These are phyloP conservation scores for Jacaranda copaia DNA, from an alignment of 257 asterid genomes.

Conservation along the genomic window DNA sequence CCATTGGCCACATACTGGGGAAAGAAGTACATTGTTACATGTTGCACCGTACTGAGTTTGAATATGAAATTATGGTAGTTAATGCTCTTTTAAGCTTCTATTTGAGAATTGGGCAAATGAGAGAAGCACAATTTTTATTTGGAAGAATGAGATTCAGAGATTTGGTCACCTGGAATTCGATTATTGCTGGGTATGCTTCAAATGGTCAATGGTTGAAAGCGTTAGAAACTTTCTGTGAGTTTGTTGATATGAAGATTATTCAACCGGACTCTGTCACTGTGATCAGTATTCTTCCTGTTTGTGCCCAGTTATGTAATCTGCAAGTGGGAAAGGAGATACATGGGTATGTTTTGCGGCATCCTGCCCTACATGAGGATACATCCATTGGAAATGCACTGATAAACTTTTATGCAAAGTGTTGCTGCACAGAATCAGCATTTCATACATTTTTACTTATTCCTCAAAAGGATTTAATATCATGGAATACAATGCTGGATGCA, in stretches of 20 bases:
- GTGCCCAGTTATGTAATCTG: conserved; percentile 56
- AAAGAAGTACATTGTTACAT: conserved; percentile 72
- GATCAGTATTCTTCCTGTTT: conserved; percentile 76
- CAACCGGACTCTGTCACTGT: conserved; percentile 68
- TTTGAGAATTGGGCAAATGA: conserved; percentile 56
- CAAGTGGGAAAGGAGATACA: conserved; percentile 76
- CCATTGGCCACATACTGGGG: conserved; percentile 49
- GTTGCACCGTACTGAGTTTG: conserved; percentile 60
- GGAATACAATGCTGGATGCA: conserved; percentile 85
- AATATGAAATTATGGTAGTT: conserved; percentile 48
- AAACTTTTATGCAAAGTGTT: conserved; percentile 73
- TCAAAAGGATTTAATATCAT: conserved; percentile 71
- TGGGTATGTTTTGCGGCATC: conserved; percentile 64
- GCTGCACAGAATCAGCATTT: conserved; percentile 56
- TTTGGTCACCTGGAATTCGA: conserved; percentile 80
- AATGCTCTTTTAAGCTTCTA: conserved; percentile 84
- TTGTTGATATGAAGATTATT: conserved; percentile 43
- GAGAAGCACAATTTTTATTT: conserved; percentile 62
- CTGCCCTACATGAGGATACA: conserved; percentile 50
- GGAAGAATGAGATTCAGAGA: conserved; percentile 59
- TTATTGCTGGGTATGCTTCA: conserved; percentile 72
- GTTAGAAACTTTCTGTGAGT: conserved; percentile 50
- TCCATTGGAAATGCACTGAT: conserved; percentile 73
- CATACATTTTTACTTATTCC: conserved; percentile 51
- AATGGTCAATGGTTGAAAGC: conserved; percentile 69